Evolutionary conservation across 1,284 basidiomycete species (phyloP).

Genomic region (Agroathelia rolfsii): DNA sequence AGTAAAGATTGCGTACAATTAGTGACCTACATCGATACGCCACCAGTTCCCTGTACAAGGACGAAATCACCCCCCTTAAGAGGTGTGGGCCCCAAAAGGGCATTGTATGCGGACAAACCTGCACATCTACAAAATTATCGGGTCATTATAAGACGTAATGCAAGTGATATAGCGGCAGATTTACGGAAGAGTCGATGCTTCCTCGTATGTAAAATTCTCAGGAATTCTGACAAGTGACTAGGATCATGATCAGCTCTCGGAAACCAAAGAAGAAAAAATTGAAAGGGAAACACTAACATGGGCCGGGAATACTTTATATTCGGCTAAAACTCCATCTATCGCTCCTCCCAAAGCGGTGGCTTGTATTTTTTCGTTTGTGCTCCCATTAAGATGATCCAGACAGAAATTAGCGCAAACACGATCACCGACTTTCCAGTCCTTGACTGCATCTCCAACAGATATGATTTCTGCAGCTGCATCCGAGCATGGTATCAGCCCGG

Average conservation of each 20-base stretch:
- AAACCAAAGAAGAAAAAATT: neutral
- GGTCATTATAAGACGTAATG: too few species aligned
- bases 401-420: conserved; percentile 25
- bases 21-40: conserved; percentile 42
- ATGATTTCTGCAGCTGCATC: conserved; percentile 31
- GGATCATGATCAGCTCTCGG: conserved; percentile 1
- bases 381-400: conserved; percentile 15
- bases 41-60: conserved; percentile 47
- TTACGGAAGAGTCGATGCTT: conserved; percentile 14
- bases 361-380: conserved; percentile 10
- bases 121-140: too few species aligned
- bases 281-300: too few species aligned
- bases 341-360: conserved; percentile 15
- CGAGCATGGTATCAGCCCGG: conserved; percentile 22
- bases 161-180: too few species aligned
- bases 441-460: conserved; percentile 23
- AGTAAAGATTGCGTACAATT: too few species aligned
- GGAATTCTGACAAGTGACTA: conserved; percentile 14
- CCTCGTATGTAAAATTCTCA: conserved; percentile 13
- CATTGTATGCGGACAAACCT: conserved; percentile 41
- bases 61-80: conserved; percentile 39
- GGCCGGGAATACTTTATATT: conserved; percentile 19
- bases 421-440: conserved; percentile 27
- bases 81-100: conserved; percentile 30
- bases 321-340: conserved; percentile 22